These are phyloP conservation scores for Mitosporidium daphniae DNA, from an alignment of 371 early-diverging fungal species.

Conservation along the genomic window DNA sequence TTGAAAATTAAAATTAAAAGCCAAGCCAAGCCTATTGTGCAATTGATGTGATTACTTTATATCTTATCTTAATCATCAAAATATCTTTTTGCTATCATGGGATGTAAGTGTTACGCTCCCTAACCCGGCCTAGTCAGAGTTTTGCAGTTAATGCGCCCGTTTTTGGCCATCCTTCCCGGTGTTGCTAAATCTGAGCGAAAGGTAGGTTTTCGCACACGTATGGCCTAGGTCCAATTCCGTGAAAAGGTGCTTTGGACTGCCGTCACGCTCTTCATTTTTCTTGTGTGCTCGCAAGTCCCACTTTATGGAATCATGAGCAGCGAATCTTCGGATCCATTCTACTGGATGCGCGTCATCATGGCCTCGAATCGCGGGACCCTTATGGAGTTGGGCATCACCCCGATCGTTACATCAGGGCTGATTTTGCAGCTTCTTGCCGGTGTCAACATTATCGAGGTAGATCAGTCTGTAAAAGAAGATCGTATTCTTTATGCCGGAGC, in stretches of 20 bases:
- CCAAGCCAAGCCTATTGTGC: too few relatives aligned
- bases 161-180: constrained; percentile 87
- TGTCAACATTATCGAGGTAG: constrained; percentile 78
- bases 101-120: too few relatives aligned
- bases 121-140: constrained; percentile 67
- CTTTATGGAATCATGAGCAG: constrained; percentile 95
- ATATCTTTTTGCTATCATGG: too few relatives aligned
- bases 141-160: constrained; percentile 80
- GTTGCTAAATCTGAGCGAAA: constrained; percentile 74
- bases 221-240: constrained; percentile 47
- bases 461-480: constrained; percentile 88
- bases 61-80: too few relatives aligned
- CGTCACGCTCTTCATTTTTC: constrained; percentile 77
- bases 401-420: constrained; percentile 95
- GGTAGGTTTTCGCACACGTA: constrained; percentile 11
- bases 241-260: constrained; percentile 96
- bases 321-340: constrained; percentile 43
- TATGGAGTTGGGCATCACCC: constrained; percentile 97
- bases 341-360: constrained; percentile 95
- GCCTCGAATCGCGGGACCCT: constrained; percentile 97
- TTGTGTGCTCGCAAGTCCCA: constrained; percentile 96
- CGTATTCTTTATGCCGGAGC: constrained; percentile 84
- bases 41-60: too few relatives aligned
- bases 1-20: too few relatives aligned
- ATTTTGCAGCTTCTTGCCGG: constrained; percentile 91